Percentiles rank a stretch among this genome's conserved stretches.
Conservation (phyloP, 768 basidiomycete genomes). For the Termitomyces eurrhizus region DNA sequence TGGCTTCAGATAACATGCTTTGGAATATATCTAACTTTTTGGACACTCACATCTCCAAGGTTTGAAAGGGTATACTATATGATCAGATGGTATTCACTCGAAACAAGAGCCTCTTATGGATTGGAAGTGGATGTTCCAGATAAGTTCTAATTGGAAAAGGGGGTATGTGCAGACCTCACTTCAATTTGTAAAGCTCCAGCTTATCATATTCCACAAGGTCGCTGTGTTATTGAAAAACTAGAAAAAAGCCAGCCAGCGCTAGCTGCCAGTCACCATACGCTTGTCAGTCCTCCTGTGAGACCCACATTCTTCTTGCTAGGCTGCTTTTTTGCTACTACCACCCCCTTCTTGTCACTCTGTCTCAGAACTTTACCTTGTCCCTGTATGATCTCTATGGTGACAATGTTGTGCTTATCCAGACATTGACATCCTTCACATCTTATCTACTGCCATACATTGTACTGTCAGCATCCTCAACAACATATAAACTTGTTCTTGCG, state of each 20-base stretch:
- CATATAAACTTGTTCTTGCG: constrained; percentile 71
- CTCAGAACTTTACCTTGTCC: constrained; percentile 61
- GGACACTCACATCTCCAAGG: constrained; percentile 69
- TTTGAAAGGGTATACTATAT: constrained; percentile 53
- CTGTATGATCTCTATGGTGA: constrained; percentile 66
- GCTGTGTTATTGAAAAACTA: constrained; percentile 49
- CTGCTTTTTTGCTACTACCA: constrained; percentile 55
- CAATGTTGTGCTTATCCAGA: constrained; percentile 54
- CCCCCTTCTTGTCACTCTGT: constrained; percentile 70
- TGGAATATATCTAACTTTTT: constrained; percentile 69
- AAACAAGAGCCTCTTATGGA: constrained; percentile 42
- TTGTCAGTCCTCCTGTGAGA: constrained; percentile 15
- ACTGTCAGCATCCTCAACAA: constrained; percentile 54
- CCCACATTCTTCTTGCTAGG: constrained; percentile 58
- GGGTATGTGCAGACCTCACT: constrained; percentile 41
- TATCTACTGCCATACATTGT: constrained; percentile 79
- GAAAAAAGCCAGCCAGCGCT: constrained; percentile 7
- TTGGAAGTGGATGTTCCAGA: constrained; percentile 88
- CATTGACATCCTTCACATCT: constrained; percentile 72
- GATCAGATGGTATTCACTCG: constrained; percentile 45
- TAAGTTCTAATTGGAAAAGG: constrained; percentile 77
- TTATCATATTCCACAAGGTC: constrained; percentile 41
- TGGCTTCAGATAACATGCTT: constrained; percentile 67
- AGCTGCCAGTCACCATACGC: constrained; percentile 1
- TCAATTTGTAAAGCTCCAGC: background rate